Conservation (phyloP, 176 grass and related monocot genomes). For the Ananas comosus region DNA sequence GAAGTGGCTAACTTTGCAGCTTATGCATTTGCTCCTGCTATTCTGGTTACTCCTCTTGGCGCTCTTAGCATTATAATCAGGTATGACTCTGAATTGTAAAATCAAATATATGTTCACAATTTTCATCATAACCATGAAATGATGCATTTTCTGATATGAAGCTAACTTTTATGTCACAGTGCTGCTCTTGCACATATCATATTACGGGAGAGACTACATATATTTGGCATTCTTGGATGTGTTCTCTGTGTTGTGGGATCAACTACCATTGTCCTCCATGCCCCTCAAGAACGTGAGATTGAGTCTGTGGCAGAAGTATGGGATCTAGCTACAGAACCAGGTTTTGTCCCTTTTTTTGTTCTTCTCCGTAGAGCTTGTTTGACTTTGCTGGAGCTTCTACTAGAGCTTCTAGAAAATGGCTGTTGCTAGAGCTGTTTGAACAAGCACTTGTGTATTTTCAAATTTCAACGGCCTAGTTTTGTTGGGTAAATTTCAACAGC, state of each 20-base stretch:
- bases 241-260: constrained; percentile 77
- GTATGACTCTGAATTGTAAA: constrained; percentile 15
- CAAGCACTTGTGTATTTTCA: too few relatives aligned
- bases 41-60: constrained; percentile 87
- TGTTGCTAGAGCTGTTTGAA: too few relatives aligned
- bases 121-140: constrained; percentile 1
- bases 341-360: constrained; percentile 30
- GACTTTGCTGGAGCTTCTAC: too few relatives aligned
- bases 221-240: constrained; percentile 74
- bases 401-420: too few relatives aligned
- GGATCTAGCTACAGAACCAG: constrained; percentile 83
- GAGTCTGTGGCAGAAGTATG: constrained; percentile 71
- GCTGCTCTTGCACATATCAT: constrained; percentile 67
- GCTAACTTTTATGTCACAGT: constrained; percentile 19
- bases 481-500: too few relatives aligned
- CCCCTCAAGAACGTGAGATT: constrained; percentile 66
- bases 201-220: constrained; percentile 64
- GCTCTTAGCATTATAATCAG: constrained; percentile 90
- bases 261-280: constrained; percentile 82
- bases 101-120: constrained; percentile 2
- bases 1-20: constrained; percentile 87
- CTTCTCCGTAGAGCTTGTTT: neutral
- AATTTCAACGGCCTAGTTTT: too few relatives aligned
- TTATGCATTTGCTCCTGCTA: constrained; percentile 81
- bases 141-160: neutral